Evolutionary conservation across 2,329 filamentous ascomycete species (phyloP).

Genomic region (Thielaviopsis musarum): DNA sequence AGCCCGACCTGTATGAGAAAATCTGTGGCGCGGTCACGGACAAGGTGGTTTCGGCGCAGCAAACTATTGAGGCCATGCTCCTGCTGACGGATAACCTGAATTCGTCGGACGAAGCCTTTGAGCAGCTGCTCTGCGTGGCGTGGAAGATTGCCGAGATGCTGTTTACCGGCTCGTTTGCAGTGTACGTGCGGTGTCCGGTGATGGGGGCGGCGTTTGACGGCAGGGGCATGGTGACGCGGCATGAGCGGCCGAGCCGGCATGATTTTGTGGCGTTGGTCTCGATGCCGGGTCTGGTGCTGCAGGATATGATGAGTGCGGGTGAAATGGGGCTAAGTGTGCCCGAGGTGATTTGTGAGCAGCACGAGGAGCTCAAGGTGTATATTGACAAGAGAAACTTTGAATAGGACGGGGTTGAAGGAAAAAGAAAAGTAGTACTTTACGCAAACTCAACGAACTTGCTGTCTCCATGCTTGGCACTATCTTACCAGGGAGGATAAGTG

Average conservation of each 20-base stretch:
- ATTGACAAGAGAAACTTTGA: not conserved
- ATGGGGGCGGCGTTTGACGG: not conserved
- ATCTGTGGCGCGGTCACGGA: not conserved
- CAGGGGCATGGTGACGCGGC: not conserved
- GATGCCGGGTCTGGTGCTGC: not conserved
- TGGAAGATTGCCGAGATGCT: not conserved
- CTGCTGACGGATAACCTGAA: not conserved
- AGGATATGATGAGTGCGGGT: not conserved
- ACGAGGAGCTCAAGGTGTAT: not conserved
- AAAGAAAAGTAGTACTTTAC: too few relatives aligned
- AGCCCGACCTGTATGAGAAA: not conserved
- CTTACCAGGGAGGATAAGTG: too few relatives aligned
- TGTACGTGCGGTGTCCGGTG: not conserved
- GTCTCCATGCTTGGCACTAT: too few relatives aligned
- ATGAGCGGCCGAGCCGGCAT: not conserved
- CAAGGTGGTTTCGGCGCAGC: not conserved
- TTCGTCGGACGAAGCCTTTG: not conserved
- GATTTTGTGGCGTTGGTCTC: not conserved
- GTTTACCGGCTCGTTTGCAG: not conserved
- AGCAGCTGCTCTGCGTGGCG: not conserved
- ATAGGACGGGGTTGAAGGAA: too few relatives aligned
- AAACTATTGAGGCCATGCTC: not conserved
- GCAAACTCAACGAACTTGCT: too few relatives aligned
- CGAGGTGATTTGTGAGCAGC: not conserved
- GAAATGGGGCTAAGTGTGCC: not conserved